Base-by-base conservation (phyloP, 257 asterid species). In the Capsicum pubescens region DNA sequence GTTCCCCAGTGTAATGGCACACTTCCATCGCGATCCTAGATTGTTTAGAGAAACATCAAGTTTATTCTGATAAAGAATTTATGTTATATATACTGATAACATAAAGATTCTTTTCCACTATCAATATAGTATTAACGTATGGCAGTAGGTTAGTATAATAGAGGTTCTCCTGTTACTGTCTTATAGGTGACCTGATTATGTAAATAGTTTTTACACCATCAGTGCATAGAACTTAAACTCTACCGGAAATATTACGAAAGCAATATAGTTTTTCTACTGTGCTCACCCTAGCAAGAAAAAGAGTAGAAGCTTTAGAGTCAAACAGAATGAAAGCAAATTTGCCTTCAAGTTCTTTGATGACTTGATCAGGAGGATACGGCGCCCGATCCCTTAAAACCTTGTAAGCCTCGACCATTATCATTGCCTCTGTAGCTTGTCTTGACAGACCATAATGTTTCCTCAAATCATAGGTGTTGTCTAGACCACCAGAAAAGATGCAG, bases 1-100 rank as follows among this genome's bases (percentile, higher is more conserved):
- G 87, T 87, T 89, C 98, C 97, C 98, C 97, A 93, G 84, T 93
- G 93, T 44, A 94, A 87, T 13, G 90, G 87, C 88, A 90, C 89
- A 26, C 84, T 3, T 76, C 94, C 94, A 35, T 91, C 92, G 1
- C 95, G 90, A 82, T 94, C 95, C 97, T 93, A 86, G 58, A 55
- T 83, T 36, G 71, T 35, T 72, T 54, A 82, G 4, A 63, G 67
- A 2, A 70, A 76, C 2, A 9, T 50, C 0, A 56, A 67, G 7
- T 55, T 60, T 36, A 39, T 26, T 5, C 58, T 82, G 10, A 58
- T 0, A 32, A 16, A 82, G 8, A 21, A n/a, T 3, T 19, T 6
- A 19, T 12, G 54, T 13, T 63, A 63, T 21, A 35, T 82, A 44
- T 2, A 16, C 39, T 46, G 39, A 50, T 8, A 50, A 0, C 42